phyloP scores from a whole-genome alignment of 2,329 filamentous ascomycete genomes.

The Hymenoscyphus repandus region DNA sequence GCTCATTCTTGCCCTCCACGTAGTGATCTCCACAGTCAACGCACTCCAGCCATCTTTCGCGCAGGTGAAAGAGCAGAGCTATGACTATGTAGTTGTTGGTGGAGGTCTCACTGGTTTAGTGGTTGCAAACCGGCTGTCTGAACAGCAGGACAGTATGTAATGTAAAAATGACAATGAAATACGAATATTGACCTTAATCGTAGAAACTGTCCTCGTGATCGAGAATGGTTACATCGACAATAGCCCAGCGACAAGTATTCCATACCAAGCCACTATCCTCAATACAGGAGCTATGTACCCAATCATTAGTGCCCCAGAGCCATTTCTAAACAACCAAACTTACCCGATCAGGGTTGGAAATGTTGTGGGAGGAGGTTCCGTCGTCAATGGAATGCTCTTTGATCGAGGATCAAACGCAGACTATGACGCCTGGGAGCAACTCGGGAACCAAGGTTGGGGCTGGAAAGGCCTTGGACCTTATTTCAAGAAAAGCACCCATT shows the following conservation, averaged over 20 bases:
- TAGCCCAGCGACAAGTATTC: constrained; percentile 2
- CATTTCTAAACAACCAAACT: constrained; percentile 1
- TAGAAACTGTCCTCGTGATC: constrained; percentile 34
- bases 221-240: constrained; percentile 31
- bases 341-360: neutral
- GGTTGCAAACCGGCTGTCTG: constrained; percentile 5
- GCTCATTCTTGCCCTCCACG: too few species aligned
- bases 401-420: constrained; percentile 11
- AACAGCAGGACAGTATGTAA: constrained; percentile 1
- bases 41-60: too few species aligned
- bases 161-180: neutral
- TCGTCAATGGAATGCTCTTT: constrained; percentile 23
- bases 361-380: constrained; percentile 32
- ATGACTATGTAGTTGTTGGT: constrained; percentile 5
- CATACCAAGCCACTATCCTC: constrained; percentile 3
- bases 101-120: constrained; percentile 3
- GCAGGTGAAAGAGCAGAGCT: neutral
- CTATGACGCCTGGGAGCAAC: constrained; percentile 35
- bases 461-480: constrained; percentile 36
- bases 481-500: constrained; percentile 30
- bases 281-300: constrained; percentile 2
- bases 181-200: neutral
- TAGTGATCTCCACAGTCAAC: too few species aligned
- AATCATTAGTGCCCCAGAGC: constrained; percentile 4
- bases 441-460: constrained; percentile 38